phyloP scores from a whole-genome alignment of 768 basidiomycete genomes.

The Panus rudis region DNA sequence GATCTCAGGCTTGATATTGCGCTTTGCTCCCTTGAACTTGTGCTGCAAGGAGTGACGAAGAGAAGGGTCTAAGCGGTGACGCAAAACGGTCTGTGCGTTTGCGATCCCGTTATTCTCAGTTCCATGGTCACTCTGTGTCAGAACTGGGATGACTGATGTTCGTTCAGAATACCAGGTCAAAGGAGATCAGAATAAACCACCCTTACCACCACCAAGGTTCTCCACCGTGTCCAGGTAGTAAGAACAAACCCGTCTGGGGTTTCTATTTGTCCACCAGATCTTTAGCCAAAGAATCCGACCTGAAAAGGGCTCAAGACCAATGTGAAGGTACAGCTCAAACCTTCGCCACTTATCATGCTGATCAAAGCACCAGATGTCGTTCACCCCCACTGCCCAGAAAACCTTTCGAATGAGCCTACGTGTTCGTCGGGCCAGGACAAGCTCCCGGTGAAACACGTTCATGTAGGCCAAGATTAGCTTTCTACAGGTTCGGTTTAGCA shows the following conservation, averaged over 20 bases:
- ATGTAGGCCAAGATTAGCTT: too few relatives aligned
- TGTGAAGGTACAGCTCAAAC: constrained; percentile 13
- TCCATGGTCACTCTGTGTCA: constrained; percentile 39
- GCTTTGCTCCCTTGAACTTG: constrained; percentile 22
- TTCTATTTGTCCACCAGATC: constrained; percentile 17
- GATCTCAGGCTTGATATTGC: constrained; percentile 38
- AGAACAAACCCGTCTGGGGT: constrained; percentile 8
- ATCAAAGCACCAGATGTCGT: constrained; percentile 17
- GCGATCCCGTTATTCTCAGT: constrained; percentile 38
- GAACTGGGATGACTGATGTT: constrained; percentile 1
- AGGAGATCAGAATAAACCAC: background rate
- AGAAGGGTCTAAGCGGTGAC: constrained; percentile 33
- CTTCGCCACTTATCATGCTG: constrained; percentile 18
- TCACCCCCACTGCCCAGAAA: constrained; percentile 13
- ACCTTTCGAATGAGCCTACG: constrained; percentile 1
- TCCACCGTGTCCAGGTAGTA: constrained; percentile 7
- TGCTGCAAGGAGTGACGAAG: constrained; percentile 10
- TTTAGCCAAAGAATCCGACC: constrained; percentile 13
- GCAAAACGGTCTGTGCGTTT: constrained; percentile 34
- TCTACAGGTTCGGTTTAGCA: too few relatives aligned
- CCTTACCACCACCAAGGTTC: background rate
- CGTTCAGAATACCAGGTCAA: too few relatives aligned
- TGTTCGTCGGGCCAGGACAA: too few relatives aligned
- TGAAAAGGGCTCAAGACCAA: constrained; percentile 8
- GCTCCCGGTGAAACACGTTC: too few relatives aligned